Evolutionary conservation across 148 eudicot genomes (phyloP).

Genomic region (Rheum nobile): DNA sequence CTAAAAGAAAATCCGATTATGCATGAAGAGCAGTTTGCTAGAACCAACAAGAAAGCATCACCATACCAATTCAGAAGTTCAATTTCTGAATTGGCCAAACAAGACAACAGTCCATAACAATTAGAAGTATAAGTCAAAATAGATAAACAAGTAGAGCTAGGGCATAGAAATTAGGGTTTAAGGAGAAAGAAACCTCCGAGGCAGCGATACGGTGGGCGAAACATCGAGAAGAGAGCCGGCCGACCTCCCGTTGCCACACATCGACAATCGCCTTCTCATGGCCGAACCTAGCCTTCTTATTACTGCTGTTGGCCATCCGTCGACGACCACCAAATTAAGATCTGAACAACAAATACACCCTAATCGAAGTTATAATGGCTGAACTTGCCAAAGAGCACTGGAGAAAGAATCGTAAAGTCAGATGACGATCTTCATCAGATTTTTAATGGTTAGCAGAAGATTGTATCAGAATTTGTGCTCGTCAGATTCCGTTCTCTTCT

Average conservation of each 20-base stretch:
- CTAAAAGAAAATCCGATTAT: not conserved
- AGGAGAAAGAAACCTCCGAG: slow-evolving; percentile 40
- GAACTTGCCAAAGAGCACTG: too few species aligned
- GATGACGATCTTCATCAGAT: too few species aligned
- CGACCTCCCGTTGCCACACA: slow-evolving; percentile 62
- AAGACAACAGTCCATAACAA: not conserved
- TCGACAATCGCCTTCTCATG: slow-evolving; percentile 37
- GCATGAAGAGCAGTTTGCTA: not conserved
- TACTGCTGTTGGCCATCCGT: not conserved
- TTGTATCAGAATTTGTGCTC: too few species aligned
- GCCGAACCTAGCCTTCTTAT: slow-evolving; percentile 22
- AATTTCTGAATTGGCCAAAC: not conserved
- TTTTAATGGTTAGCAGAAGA: too few species aligned
- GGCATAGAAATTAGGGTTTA: slow-evolving; percentile 4
- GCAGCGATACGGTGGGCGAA: slow-evolving; percentile 62
- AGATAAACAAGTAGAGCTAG: too few species aligned
- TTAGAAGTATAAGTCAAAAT: too few species aligned
- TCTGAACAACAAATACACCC: too few species aligned
- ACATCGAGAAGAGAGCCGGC: slow-evolving; percentile 43
- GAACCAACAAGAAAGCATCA: not conserved
- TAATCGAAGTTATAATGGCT: too few species aligned
- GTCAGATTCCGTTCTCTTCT: too few species aligned
- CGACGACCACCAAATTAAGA: too few species aligned
- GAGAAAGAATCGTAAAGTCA: too few species aligned
- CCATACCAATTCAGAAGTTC: not conserved